Evolutionary conservation across 2,329 filamentous ascomycete genomes (phyloP), one percentile per base, ranked within the genome.

Genomic region (Beauveria sp.): DNA sequence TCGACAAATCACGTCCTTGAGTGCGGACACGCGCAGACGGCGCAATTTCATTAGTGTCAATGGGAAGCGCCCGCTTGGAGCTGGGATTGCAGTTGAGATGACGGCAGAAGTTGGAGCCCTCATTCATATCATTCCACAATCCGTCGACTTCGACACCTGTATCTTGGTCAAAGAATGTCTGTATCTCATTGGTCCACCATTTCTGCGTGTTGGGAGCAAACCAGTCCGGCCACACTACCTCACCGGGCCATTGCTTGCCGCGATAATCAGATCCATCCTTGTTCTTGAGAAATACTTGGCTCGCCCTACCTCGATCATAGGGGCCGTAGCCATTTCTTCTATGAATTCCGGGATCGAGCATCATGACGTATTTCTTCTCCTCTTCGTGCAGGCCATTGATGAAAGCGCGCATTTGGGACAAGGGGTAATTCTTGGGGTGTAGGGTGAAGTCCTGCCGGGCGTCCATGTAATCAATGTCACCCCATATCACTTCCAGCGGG

Each of bases 211-310:
- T 82, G 3, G 80, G 79, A 22, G 84, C 75, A 69, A 91, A 90
- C 88, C 88, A 92, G 69, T 92, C 89, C 0, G 87, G 87, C 72
- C 85, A 90, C 3, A 80, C 86, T 0, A 85, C 82, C 18, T 84
- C 79, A 43, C 89, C 89, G 18, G 89, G 86, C 89, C 89, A 92
- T 22, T 91, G 88, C 12, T 89, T 86, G n/a, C 88, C 83, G 57
- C 80, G 67, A 67, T 46, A 59, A 2, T 43, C 56, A 22, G 34
- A 43, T 16, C 46, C 56, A 16, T 59, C 50, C 7, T 20, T 24
- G 16, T 20, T 20, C 34, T 59, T 59, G 16, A 59, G 22, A 16
- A 79, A 81, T 60, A 79, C 65, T 76, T 83, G 69, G 49, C 72
- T 67, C 69, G 58, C 72, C 6, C 77, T 67, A 9, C 77, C 77